These are phyloP conservation scores for Ogataea degrootiae DNA, from an alignment of 805 yeast genomes.

Conservation along the genomic window DNA sequence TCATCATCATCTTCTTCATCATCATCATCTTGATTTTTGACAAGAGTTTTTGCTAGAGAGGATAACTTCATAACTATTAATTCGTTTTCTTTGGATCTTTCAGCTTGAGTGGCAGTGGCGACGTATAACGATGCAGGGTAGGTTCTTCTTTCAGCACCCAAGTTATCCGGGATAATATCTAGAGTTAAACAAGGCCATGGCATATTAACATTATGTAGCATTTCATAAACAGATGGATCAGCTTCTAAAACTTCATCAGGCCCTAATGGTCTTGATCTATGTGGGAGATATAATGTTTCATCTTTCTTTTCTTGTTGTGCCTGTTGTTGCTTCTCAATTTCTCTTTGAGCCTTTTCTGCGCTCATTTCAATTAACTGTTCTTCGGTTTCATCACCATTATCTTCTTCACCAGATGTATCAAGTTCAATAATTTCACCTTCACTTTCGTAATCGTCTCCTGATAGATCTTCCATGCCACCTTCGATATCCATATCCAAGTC, in stretches of 20 bases:
- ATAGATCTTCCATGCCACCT: constrained; percentile 76
- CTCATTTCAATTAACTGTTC: constrained; percentile 12
- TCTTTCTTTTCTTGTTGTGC: constrained; percentile 30
- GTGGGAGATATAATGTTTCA: constrained; percentile 71
- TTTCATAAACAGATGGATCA: constrained; percentile 92
- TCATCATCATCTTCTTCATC: constrained; percentile 69
- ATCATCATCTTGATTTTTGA: constrained; percentile 75
- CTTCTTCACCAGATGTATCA: constrained; percentile 54
- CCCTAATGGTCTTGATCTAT: constrained; percentile 82
- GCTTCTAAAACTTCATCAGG: constrained; percentile 96
- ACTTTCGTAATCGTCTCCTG: constrained; percentile 89
- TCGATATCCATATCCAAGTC: constrained; percentile 59
- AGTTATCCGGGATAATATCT: constrained; percentile 79
- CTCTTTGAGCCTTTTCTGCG: constrained; percentile 11
- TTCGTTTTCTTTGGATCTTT: constrained; percentile 82
- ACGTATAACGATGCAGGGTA: constrained; percentile 85
- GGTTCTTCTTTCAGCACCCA: constrained; percentile 83
- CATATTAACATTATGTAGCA: constrained; percentile 88
- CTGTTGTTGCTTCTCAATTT: constrained; percentile 31
- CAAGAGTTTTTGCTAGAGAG: constrained; percentile 77
- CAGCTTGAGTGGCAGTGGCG: constrained; percentile 93
- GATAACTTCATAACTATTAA: constrained; percentile 78
- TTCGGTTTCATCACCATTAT: constrained; percentile 36
- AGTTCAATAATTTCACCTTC: constrained; percentile 85
- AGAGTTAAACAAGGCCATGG: constrained; percentile 97